Base-by-base conservation (phyloP, 371 early-diverging fungal genomes). In the Mortierella sp. region DNA sequence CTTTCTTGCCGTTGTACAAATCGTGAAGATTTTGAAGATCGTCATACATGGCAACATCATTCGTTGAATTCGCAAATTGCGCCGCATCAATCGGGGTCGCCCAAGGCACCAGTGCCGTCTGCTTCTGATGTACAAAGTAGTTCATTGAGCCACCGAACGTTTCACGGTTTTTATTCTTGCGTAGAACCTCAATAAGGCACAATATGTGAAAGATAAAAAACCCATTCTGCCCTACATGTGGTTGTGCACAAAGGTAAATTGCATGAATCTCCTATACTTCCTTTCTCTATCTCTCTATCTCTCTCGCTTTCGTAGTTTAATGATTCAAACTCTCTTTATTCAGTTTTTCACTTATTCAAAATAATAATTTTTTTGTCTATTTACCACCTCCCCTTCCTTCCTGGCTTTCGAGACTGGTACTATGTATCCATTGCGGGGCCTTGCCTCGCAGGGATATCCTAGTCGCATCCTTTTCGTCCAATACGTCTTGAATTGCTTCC, bases 401-500 rank as follows among this genome's bases (percentile, higher is more conserved):
- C n/a, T n/a, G n/a, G n/a, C n/a, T n/a, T n/a, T n/a, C n/a, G n/a
- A n/a, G n/a, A n/a, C n/a, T n/a, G n/a, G n/a, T n/a, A n/a, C n/a
- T n/a, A n/a, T n/a, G n/a, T n/a, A n/a, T n/a, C n/a, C n/a, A n/a
- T n/a, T n/a, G n/a, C n/a, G n/a, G n/a, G n/a, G n/a, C n/a, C 28
- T 35, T 40, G 53, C 8, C 40, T 8, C 19, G 55, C 35, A 40
- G 43, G 8, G 17, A 17, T 42, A 17, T 54, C 9, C 26, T 23
- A 23, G 47, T 15, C 22, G 15, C 32, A 10, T 49, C 49, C 54
- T 71, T 76, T 28, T 68, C 73, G 29, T 80, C 75, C 3, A 74
- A 37, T 2, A 61, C 80, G 17, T 71, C 70, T 23, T 80, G 74
- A 32, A 79, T 73, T 1, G 70, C 80, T 17, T 68, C 80, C 29